Base-by-base conservation (phyloP, 306 rosid species). In the Pterocarpus santalinus region DNA sequence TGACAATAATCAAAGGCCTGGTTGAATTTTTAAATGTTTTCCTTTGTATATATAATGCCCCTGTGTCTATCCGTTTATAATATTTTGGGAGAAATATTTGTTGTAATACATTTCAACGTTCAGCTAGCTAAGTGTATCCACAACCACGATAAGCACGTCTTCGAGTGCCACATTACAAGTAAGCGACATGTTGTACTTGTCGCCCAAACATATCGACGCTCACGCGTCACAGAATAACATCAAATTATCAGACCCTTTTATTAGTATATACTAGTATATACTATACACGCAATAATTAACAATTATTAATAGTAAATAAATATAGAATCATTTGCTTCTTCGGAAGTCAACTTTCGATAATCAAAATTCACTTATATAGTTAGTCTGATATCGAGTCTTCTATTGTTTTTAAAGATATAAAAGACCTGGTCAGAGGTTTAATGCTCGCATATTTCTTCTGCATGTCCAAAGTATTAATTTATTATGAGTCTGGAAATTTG, bases 121-220 rank as follows among this genome's bases (percentile, higher is more conserved):
- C n/a, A 15, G 4, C 47, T 2, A 64, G 63, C 63, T n/a, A 64
- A 46, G 63, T 9, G 52, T 38, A 36, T 66, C 51, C 65, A 13
- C 51, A 49, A 49, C 57, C 46, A 39, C 51, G 28, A 38, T 61
- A 72, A 49, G 49, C 84, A 72, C 60, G 79, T 80, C 79, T 63
- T 72, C 57, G 39, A 72, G 30, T 28, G 13, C 4, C 61, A 32
- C 69, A 30, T 38, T 46, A 38, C 57, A 66, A 41, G 60, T 36
- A 13, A 76, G 15, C 53, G n/a, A 56, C 51, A 78, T 44, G 61
- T 57, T 57, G 62, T 35, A 39, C 34, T 52, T 65, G 53, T 77
- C 10, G 43, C 16, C 55, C 55, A 65, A 12, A 35, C 52, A 7
- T 10, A 35, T 34, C 51, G 2, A 16, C 22, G 7, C 78, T 56